Conservation (phyloP, 2,329 filamentous ascomycete species). For the Acarospora socialis region DNA sequence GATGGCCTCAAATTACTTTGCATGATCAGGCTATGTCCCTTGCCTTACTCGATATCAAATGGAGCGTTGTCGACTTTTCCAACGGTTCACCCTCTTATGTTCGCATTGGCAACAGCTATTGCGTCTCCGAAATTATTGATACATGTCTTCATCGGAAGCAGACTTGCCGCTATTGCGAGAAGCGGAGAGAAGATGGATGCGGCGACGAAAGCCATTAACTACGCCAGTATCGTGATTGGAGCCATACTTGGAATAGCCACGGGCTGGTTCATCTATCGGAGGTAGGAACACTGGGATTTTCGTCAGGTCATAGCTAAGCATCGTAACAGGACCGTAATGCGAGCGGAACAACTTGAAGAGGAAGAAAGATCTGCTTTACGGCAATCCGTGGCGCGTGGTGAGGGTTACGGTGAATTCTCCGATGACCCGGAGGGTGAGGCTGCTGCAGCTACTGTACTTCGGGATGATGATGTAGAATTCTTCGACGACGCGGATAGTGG, state of each 20-base stretch:
- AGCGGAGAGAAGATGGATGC: slow-evolving; percentile 68
- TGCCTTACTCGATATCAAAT: slow-evolving; percentile 88
- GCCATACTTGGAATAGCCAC: slow-evolving; percentile 57
- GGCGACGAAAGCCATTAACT: slow-evolving; percentile 67
- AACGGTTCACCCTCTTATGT: slow-evolving; percentile 61
- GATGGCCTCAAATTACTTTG: slow-evolving; percentile 80
- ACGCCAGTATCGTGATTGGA: slow-evolving; percentile 62
- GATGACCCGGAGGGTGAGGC: slow-evolving; percentile 14
- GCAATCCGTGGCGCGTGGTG: slow-evolving; percentile 5
- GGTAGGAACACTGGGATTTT: slow-evolving; percentile 29
- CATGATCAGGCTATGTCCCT: slow-evolving; percentile 81
- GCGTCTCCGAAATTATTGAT: slow-evolving; percentile 79
- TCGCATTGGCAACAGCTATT: slow-evolving; percentile 68
- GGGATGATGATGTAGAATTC: slow-evolving; percentile 33
- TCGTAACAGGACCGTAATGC: slow-evolving; percentile 29
- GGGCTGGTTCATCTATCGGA: slow-evolving; percentile 72
- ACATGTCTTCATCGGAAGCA: slow-evolving; percentile 80
- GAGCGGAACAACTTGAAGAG: slow-evolving; percentile 34
- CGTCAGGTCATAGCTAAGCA: not conserved
- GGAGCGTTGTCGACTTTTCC: slow-evolving; percentile 90
- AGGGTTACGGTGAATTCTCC: slow-evolving; percentile 6
- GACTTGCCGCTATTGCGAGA: slow-evolving; percentile 71
- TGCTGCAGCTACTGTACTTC: slow-evolving; percentile 26
- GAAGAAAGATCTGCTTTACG: slow-evolving; percentile 22
- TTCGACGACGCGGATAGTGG: slow-evolving; percentile 26